Evolutionary conservation across 169 alveolate genomes (phyloP).

Genomic region (Eimeria necatrix): DNA sequence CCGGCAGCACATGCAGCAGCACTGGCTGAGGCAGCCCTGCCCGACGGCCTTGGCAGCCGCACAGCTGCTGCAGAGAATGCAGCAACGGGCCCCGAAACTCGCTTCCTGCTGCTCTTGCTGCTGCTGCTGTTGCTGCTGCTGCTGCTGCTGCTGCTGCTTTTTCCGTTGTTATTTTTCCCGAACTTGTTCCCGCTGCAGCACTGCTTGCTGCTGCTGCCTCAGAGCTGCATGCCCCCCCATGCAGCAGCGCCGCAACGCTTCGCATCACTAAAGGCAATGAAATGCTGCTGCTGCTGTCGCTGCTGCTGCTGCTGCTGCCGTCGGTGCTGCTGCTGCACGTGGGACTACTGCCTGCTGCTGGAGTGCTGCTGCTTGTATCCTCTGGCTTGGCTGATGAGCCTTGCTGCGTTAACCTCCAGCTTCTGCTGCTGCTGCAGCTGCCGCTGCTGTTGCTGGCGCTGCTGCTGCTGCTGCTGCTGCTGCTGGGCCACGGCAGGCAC

Average conservation of each 20-base stretch:
- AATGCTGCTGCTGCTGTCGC: constrained; percentile 14
- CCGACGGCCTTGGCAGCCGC: not conserved
- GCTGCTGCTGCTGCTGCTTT: constrained; percentile 15
- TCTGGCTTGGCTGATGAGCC: not conserved
- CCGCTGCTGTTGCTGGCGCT: constrained; percentile 33
- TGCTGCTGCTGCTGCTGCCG: constrained; percentile 26
- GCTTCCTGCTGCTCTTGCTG: not conserved
- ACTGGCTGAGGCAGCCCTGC: not conserved
- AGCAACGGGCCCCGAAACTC: not conserved
- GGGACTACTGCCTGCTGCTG: too few relatives aligned
- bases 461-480: constrained; percentile 47
- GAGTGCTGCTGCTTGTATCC: not conserved
- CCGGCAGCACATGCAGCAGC: not conserved
- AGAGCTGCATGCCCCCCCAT: not conserved
- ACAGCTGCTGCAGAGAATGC: not conserved
- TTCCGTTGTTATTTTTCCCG: not conserved
- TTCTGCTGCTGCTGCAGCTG: constrained; percentile 25
- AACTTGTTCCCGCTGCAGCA: not conserved
- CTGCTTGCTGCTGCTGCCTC: not conserved
- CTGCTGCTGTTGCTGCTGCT: not conserved
- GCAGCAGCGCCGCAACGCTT: constrained; percentile 33
- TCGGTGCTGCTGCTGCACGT: not conserved
- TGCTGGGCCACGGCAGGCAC: not conserved
- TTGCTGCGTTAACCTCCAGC: not conserved
- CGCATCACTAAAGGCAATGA: not conserved